Evolutionary conservation across 1,284 basidiomycete species (phyloP).

Genomic region (Vanrija pseudolonga): DNA sequence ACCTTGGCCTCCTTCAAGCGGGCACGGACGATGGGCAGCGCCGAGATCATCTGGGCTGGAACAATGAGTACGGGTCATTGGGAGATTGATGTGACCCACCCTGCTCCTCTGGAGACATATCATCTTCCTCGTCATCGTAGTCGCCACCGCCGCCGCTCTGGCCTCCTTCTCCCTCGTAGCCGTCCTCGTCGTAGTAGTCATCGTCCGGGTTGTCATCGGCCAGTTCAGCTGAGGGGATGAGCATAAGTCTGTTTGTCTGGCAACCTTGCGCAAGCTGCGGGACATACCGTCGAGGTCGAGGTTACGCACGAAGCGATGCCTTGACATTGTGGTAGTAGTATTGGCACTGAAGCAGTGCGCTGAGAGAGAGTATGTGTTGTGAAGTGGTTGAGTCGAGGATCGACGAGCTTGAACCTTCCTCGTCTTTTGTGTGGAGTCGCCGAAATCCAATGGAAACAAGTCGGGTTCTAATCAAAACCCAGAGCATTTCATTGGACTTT

Average conservation of each 20-base stretch:
- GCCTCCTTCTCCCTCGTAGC: slow-evolving; percentile 36
- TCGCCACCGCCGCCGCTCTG: slow-evolving; percentile 43
- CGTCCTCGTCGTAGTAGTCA: slow-evolving; percentile 46
- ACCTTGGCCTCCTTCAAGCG: slow-evolving; percentile 67
- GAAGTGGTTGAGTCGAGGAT: too few relatives aligned
- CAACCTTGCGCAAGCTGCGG: not conserved
- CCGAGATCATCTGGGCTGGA: slow-evolving; percentile 68
- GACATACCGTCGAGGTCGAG: slow-evolving; percentile 74
- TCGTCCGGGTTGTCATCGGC: slow-evolving; percentile 46
- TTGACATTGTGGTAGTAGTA: slow-evolving; percentile 54
- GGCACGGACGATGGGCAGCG: slow-evolving; percentile 63
- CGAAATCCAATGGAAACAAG: too few relatives aligned
- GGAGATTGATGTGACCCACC: slow-evolving; percentile 19
- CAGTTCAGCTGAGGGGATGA: slow-evolving; percentile 6
- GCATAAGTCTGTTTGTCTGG: not conserved
- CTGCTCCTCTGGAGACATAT: slow-evolving; percentile 36
- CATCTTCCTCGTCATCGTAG: slow-evolving; percentile 40
- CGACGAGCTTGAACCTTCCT: too few relatives aligned
- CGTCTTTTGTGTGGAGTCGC: too few relatives aligned
- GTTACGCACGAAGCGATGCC: slow-evolving; percentile 87
- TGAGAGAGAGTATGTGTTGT: too few relatives aligned
- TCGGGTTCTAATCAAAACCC: too few relatives aligned
- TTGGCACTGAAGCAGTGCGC: too few relatives aligned
- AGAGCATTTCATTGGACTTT: too few relatives aligned
- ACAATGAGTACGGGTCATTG: not conserved